These are phyloP conservation scores for Zygosaccharomyces lentus DNA, from an alignment of 805 yeast genomes.

Conservation along the genomic window DNA sequence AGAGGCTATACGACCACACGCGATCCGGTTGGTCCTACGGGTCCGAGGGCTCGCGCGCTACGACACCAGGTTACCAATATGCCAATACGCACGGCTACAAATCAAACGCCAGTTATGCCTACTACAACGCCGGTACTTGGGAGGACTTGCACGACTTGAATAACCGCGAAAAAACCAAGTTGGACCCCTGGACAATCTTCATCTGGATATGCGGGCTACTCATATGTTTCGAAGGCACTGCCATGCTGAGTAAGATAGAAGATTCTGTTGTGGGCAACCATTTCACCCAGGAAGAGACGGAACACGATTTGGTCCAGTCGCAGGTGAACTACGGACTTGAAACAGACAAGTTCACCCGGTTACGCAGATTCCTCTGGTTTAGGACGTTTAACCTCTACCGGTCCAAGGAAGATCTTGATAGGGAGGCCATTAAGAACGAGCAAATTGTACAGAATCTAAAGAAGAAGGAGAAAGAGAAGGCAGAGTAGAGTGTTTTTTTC, in stretches of 20 bases:
- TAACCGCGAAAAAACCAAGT: constrained; percentile 41
- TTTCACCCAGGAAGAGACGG: constrained; percentile 40
- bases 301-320: constrained; percentile 39
- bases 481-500: neutral
- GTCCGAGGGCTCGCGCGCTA: constrained; percentile 26
- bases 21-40: constrained; percentile 45
- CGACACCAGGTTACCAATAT: constrained; percentile 6
- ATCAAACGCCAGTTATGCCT: constrained; percentile 34
- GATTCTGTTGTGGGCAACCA: constrained; percentile 33
- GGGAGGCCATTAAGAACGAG: constrained; percentile 61
- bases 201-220: constrained; percentile 38
- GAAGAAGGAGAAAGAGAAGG: constrained; percentile 7
- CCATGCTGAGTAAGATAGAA: constrained; percentile 38
- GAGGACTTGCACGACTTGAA: constrained; percentile 48
- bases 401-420: constrained; percentile 32
- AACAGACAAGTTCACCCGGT: constrained; percentile 44
- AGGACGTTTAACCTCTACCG: constrained; percentile 38
- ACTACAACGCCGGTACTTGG: constrained; percentile 64
- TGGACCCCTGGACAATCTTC: constrained; percentile 39
- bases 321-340: constrained; percentile 52
- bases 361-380: constrained; percentile 56
- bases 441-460: constrained; percentile 55
- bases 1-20: constrained; percentile 44
- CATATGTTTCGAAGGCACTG: constrained; percentile 41
- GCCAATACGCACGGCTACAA: constrained; percentile 31